phyloP scores from a whole-genome alignment of 2,329 filamentous ascomycete genomes.

The Fusarium tuaranense region DNA sequence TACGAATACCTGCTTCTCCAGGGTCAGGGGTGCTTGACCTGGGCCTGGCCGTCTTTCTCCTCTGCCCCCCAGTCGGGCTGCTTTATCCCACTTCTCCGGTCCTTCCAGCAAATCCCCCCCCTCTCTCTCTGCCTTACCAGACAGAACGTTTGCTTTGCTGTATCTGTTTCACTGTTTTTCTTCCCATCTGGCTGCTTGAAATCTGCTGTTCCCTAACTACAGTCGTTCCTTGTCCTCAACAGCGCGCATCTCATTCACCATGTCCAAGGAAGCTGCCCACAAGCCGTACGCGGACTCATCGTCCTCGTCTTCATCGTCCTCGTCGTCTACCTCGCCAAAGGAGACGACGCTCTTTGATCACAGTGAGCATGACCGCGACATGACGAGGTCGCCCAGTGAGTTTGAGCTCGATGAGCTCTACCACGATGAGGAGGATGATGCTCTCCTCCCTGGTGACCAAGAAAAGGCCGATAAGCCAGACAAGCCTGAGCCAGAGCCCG shows the following conservation, averaged over 20 bases:
- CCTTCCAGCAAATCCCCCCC: background rate
- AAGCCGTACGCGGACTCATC: background rate
- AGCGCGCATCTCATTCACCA: background rate
- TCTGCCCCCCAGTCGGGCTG: background rate
- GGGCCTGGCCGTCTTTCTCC: background rate
- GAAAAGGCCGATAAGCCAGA: background rate
- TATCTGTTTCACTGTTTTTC: background rate
- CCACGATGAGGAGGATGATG: conserved; percentile 3
- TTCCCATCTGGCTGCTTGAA: background rate
- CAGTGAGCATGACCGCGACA: background rate
- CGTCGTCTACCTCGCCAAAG: background rate
- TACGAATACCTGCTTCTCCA: background rate
- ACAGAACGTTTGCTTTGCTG: background rate
- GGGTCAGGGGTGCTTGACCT: background rate
- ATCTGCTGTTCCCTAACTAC: background rate
- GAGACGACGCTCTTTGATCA: background rate
- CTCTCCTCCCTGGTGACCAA: background rate
- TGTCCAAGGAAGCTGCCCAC: background rate
- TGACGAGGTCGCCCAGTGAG: conserved; percentile 1
- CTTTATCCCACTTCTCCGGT: background rate
- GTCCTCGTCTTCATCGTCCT: background rate
- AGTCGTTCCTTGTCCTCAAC: background rate
- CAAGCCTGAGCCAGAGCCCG: background rate
- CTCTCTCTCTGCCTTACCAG: background rate
- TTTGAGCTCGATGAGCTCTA: conserved; percentile 3